Evolutionary conservation across 257 asterid genomes (phyloP).

Genomic region (Nicotiana tabacum): DNA sequence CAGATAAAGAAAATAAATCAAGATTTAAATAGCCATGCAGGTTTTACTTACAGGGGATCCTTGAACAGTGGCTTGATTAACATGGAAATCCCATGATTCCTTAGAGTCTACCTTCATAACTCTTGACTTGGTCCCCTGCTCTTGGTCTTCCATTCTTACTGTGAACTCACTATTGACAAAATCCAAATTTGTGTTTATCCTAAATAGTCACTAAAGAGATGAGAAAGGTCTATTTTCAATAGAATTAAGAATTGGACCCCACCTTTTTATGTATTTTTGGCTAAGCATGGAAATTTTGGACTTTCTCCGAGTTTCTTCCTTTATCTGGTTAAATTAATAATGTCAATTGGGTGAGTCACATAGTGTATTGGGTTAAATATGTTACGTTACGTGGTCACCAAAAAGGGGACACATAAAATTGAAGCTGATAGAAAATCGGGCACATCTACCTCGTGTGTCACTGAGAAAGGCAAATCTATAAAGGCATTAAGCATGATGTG

Average conservation of each 20-base stretch:
- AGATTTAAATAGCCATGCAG: not conserved
- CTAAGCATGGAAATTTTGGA: not conserved
- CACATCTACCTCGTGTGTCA: too few relatives aligned
- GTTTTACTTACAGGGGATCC: constrained; percentile 37
- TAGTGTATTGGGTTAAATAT: too few relatives aligned
- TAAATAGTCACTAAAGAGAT: not conserved
- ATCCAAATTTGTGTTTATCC: not conserved
- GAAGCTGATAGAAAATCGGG: too few relatives aligned
- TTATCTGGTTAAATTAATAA: not conserved
- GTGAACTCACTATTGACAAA: not conserved
- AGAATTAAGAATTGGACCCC: not conserved
- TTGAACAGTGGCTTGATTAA: constrained; percentile 33
- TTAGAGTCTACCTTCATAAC: constrained; percentile 33
- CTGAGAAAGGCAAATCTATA: too few relatives aligned
- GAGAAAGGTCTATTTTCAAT: not conserved
- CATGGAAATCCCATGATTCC: constrained; percentile 39
- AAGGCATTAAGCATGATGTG: too few relatives aligned
- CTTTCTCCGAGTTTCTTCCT: too few relatives aligned
- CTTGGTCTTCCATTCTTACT: constrained; percentile 24
- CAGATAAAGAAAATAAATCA: not conserved
- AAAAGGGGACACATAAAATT: too few relatives aligned
- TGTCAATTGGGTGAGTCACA: not conserved
- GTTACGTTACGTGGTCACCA: too few relatives aligned
- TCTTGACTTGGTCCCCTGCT: constrained; percentile 19
- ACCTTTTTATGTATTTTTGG: not conserved